phyloP scores from a whole-genome alignment of 2,329 filamentous ascomycete species.

The Alternaria angustiovoidea region DNA sequence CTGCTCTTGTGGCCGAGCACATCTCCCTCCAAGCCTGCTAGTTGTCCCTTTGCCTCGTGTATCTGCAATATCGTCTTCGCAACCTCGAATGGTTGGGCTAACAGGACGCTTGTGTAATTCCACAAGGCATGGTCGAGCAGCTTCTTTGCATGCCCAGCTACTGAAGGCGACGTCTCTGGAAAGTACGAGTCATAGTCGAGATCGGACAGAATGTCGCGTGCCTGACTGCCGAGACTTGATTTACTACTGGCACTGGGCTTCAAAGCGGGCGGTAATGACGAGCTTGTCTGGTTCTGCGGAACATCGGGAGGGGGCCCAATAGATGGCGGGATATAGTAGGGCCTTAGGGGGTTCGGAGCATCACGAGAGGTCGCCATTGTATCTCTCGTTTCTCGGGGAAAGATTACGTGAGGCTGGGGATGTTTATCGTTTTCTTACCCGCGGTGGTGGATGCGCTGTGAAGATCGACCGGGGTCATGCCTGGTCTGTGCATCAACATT shows the following conservation, averaged over 20 bases:
- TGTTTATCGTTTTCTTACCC: slow-evolving; percentile 16
- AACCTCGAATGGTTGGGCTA: slow-evolving; percentile 96
- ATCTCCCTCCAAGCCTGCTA: slow-evolving; percentile 30
- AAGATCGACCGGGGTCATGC: slow-evolving; percentile 9
- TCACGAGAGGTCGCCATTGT: slow-evolving; percentile 56
- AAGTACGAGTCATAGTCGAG: slow-evolving; percentile 92
- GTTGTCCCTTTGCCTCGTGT: slow-evolving; percentile 58
- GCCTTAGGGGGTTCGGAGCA: slow-evolving; percentile 69
- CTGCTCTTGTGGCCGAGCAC: slow-evolving; percentile 34
- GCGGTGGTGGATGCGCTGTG: slow-evolving; percentile 17
- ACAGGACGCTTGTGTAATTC: slow-evolving; percentile 88
- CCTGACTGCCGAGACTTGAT: slow-evolving; percentile 66
- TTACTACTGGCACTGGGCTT: slow-evolving; percentile 52
- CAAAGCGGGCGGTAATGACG: slow-evolving; percentile 44
- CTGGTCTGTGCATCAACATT: slow-evolving; percentile 17
- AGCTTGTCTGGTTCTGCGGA: slow-evolving; percentile 42
- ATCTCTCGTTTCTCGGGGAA: slow-evolving; percentile 6
- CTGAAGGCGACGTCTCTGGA: slow-evolving; percentile 74
- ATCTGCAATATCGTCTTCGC: slow-evolving; percentile 93
- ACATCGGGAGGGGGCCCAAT: slow-evolving; percentile 65
- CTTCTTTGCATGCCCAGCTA: slow-evolving; percentile 75
- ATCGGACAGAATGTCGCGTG: slow-evolving; percentile 86
- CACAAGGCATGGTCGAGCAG: slow-evolving; percentile 85
- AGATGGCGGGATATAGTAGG: slow-evolving; percentile 75
- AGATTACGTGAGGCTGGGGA: slow-evolving; percentile 8